Conservation (phyloP, 306 rosid genomes). For the Carpinus fangiana region DNA sequence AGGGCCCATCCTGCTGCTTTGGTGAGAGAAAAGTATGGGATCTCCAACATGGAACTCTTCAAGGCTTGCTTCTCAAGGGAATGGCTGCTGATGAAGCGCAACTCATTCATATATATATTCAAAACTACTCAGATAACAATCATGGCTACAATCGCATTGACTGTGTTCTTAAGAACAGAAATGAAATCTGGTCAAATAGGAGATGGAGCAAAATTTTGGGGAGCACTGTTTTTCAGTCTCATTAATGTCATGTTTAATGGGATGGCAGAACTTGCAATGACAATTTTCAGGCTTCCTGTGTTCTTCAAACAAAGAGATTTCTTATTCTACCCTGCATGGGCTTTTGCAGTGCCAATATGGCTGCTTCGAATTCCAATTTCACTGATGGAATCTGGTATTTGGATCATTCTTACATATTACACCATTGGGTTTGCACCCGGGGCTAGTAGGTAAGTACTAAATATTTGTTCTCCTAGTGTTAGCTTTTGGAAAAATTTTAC, state of each 20-base stretch:
- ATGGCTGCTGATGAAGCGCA: constrained; percentile 66
- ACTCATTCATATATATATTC: constrained; percentile 52
- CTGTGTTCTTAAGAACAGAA: constrained; percentile 65
- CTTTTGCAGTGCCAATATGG: constrained; percentile 71
- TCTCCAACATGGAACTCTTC: constrained; percentile 63
- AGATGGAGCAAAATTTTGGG: constrained; percentile 57
- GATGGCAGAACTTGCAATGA: constrained; percentile 60
- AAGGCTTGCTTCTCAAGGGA: constrained; percentile 84
- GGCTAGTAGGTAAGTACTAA: constrained; percentile 52
- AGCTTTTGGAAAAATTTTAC: too few relatives aligned
- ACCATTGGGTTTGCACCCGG: constrained; percentile 85
- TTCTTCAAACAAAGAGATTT: constrained; percentile 75
- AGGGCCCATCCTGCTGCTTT: constrained; percentile 66
- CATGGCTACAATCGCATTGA: constrained; percentile 52
- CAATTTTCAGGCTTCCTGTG: constrained; percentile 62
- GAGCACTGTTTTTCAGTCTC: constrained; percentile 71
- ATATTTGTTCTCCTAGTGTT: not conserved
- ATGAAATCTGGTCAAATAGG: constrained; percentile 50
- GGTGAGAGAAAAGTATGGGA: constrained; percentile 65
- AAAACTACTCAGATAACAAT: constrained; percentile 58
- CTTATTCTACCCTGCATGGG: constrained; percentile 84
- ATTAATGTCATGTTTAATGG: constrained; percentile 81
- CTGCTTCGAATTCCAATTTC: constrained; percentile 76
- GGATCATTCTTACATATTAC: constrained; percentile 74
- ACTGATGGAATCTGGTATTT: constrained; percentile 59